Percentiles rank a stretch among this genome's conserved stretches.
These are phyloP conservation scores for Aquanectria penicillioides DNA, from an alignment of 2,329 filamentous ascomycete genomes.

Conservation along the genomic window DNA sequence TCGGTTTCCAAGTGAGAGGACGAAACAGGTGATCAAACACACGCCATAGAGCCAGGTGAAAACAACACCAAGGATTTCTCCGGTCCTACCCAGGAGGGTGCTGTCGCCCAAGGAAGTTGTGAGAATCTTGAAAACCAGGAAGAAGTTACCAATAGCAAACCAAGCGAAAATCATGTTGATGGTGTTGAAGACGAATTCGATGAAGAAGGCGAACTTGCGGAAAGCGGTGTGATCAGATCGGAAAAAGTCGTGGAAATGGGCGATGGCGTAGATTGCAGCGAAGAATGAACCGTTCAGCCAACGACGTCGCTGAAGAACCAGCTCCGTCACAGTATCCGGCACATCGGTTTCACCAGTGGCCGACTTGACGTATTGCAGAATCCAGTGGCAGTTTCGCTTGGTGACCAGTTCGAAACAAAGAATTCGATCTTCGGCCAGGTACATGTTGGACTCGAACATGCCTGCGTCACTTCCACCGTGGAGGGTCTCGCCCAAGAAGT, in stretches of 20 bases:
- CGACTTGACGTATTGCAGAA: conserved; percentile 97
- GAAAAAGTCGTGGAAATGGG: conserved; percentile 96
- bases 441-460: conserved; percentile 99
- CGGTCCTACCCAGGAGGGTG: conserved; percentile 77
- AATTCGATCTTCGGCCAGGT: conserved; percentile 97
- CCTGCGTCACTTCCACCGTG: conserved; percentile 91
- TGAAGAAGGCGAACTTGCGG: conserved; percentile 87
- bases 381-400: conserved; percentile 97
- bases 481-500: conserved; percentile 96
- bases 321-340: conserved; percentile 90
- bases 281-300: conserved; percentile 99
- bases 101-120: conserved; percentile 82
- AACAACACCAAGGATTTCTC: conserved; percentile 83
- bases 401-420: conserved; percentile 98
- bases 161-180: conserved; percentile 98
- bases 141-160: conserved; percentile 99
- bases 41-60: conserved; percentile 98
- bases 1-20: conserved; percentile 91
- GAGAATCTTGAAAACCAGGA: conserved; percentile 97
- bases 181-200: conserved; percentile 95
- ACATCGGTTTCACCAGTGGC: conserved; percentile 97
- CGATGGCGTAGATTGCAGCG: conserved; percentile 92
- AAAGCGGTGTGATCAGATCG: conserved; percentile 88
- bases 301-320: conserved; percentile 93
- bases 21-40: conserved; percentile 92